These are phyloP conservation scores for Backusella tuberculispora DNA, from an alignment of 192 early-diverging fungal genomes.

Conservation along the genomic window DNA sequence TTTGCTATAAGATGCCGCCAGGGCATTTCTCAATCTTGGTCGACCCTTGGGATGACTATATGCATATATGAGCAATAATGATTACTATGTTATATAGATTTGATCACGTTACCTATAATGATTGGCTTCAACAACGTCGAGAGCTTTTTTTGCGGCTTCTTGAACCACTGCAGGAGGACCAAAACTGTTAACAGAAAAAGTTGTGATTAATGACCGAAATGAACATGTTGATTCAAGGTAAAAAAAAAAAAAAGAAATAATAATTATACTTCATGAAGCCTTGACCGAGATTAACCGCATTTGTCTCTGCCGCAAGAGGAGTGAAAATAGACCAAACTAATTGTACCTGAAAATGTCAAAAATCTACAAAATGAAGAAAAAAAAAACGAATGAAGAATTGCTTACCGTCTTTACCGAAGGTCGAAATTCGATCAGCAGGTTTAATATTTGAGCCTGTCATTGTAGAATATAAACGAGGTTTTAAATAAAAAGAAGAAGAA, in stretches of 20 bases:
- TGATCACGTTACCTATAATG: conserved; percentile 77
- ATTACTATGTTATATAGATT: neutral
- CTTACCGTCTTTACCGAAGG: conserved; percentile 60
- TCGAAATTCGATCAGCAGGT: conserved; percentile 51
- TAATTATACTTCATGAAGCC: conserved; percentile 71
- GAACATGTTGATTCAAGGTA: no score
- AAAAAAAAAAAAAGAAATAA: no score
- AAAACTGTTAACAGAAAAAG: conserved; percentile 58
- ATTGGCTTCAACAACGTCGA: conserved; percentile 66
- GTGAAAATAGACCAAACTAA: conserved; percentile 88
- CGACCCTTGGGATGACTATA: conserved; percentile 66
- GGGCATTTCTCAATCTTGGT: conserved; percentile 63
- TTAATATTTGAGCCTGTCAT: conserved; percentile 2
- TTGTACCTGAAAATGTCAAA: neutral
- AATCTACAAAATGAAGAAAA: neutral
- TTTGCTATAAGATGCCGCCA: conserved; percentile 75
- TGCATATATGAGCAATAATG: neutral
- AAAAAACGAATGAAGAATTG: neutral
- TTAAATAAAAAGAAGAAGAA: conserved; percentile 1
- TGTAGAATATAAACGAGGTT: conserved; percentile 17
- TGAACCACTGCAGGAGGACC: conserved; percentile 90
- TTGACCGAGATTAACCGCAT: conserved; percentile 94
- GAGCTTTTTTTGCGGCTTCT: conserved; percentile 73
- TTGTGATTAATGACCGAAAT: no score
- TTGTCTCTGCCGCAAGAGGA: conserved; percentile 77